Evolutionary conservation across 2,329 filamentous ascomycete species (phyloP), one percentile per base, ranked within the genome.

Genomic region (Aspergillus quadricinctus): DNA sequence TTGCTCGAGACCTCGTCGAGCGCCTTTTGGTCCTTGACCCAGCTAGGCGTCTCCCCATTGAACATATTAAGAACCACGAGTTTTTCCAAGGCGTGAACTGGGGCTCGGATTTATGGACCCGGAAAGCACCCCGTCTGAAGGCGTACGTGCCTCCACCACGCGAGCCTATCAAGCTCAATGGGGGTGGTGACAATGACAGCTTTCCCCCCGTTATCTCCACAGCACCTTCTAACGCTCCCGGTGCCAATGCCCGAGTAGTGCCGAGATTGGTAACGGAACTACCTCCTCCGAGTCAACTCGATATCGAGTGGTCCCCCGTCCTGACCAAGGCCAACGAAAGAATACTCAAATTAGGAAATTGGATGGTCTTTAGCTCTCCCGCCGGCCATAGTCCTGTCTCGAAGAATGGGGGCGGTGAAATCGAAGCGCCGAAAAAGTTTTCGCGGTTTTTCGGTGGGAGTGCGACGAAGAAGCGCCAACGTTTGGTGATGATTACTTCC

Each of bases 291-390:
- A 96, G 90, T 51, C 94, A 97, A 72, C 80, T 99, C 27, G 94
- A 99, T 69, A 96, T 99, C 56, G 94, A 99, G 75, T 99, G 94
- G 94, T 97, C 93, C 0, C 94, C 94, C 0, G 92, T 99, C 4
- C 79, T 99, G 54, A 97, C 90, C 9, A 87, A 88, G 67, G 88
- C 86, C 57, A 97, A 97, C 68, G 94, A 99, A 74, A 85, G 94
- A 37, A 99, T 99, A 64, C 75, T 99, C 60, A 97, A 96, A 72
- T 80, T 99, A 23, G 94, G 94, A 2, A 96, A 99, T 67, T 78
- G 97, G 61, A 84, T 92, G 73, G 92, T 99, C 7, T 81, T 90
- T 41, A 88, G 90, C 5, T 85, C 90, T 2, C 88, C 92, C 9
- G 82, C 92, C 53, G 83, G 89, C 9, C 88, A 90, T 67, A 89